Percentiles rank a stretch among this genome's conserved stretches.
These are phyloP conservation scores for Chloranthus sessilifolius DNA, from an alignment of 164 flowering plant genomes.

Conservation along the genomic window DNA sequence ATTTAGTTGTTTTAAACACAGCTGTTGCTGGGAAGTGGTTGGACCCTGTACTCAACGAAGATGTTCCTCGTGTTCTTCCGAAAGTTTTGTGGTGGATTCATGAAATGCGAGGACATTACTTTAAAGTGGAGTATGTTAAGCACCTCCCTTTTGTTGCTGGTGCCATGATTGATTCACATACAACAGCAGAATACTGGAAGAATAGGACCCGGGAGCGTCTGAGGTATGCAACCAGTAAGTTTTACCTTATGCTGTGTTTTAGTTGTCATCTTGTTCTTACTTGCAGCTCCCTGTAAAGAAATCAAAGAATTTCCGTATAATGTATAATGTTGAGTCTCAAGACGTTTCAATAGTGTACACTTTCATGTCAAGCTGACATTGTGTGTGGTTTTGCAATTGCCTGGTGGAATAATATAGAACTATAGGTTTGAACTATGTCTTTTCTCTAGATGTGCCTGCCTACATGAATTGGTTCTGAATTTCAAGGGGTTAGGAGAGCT, in stretches of 20 bases:
- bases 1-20: constrained; percentile 89
- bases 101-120: constrained; percentile 99
- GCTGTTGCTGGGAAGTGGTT: constrained; percentile 99
- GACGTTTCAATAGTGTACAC: too few relatives aligned
- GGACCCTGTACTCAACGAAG: constrained; percentile 80
- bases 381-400: too few relatives aligned
- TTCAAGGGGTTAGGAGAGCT: too few relatives aligned
- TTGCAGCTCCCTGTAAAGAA: background rate
- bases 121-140: constrained; percentile 81
- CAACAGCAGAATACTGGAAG: constrained; percentile 91
- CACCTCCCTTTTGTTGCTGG: constrained; percentile 97
- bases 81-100: constrained; percentile 99
- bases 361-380: too few relatives aligned
- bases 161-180: constrained; percentile 96
- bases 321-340: too few relatives aligned
- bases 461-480: too few relatives aligned
- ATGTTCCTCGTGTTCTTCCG: constrained; percentile 74
- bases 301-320: too few relatives aligned
- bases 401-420: too few relatives aligned
- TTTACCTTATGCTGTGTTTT: background rate
- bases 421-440: too few relatives aligned
- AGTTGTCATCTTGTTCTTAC: background rate
- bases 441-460: too few relatives aligned
- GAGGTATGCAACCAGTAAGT: constrained; percentile 45
- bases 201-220: constrained; percentile 75